phyloP scores from a whole-genome alignment of 352 stramenopile genomes.

The Phytopythium oedochilum region DNA sequence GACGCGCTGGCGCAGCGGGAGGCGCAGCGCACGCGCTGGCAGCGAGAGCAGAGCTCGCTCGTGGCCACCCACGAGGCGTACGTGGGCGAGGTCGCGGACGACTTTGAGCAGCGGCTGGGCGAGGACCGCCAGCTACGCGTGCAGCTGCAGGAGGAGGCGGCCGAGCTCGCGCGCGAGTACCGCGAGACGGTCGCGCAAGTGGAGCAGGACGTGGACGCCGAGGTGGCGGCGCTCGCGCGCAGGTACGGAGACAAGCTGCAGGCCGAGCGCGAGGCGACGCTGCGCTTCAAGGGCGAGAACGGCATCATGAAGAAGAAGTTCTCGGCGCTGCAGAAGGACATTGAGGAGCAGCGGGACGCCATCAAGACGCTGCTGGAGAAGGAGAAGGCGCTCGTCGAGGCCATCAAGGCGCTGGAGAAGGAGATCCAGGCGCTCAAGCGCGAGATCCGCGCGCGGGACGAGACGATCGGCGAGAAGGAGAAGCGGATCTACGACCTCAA shows the following conservation, averaged over 20 bases:
- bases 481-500: slow-evolving; percentile 94
- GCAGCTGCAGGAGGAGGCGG: slow-evolving; percentile 87
- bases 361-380: slow-evolving; percentile 88
- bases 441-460: slow-evolving; percentile 92
- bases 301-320: slow-evolving; percentile 95
- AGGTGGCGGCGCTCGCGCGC: slow-evolving; percentile 84
- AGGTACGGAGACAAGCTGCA: slow-evolving; percentile 87
- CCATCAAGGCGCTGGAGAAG: slow-evolving; percentile 86
- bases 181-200: slow-evolving; percentile 68
- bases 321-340: slow-evolving; percentile 86
- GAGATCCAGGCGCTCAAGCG: slow-evolving; percentile 93
- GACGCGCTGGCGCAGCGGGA: slow-evolving; percentile 83
- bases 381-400: slow-evolving; percentile 83
- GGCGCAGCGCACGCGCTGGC: slow-evolving; percentile 69
- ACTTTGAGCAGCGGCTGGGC: slow-evolving; percentile 89
- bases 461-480: slow-evolving; percentile 95
- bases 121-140: slow-evolving; percentile 74
- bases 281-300: slow-evolving; percentile 92
- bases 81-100: slow-evolving; percentile 86
- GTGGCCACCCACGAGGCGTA: slow-evolving; percentile 75
- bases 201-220: slow-evolving; percentile 83
- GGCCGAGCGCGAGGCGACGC: slow-evolving; percentile 79
- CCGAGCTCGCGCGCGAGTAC: slow-evolving; percentile 75
- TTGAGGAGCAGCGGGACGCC: slow-evolving; percentile 89
- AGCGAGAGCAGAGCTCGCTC: slow-evolving; percentile 57